Evolutionary conservation across 129 eudicot genomes (phyloP).

Genomic region (Apium graveolens): DNA sequence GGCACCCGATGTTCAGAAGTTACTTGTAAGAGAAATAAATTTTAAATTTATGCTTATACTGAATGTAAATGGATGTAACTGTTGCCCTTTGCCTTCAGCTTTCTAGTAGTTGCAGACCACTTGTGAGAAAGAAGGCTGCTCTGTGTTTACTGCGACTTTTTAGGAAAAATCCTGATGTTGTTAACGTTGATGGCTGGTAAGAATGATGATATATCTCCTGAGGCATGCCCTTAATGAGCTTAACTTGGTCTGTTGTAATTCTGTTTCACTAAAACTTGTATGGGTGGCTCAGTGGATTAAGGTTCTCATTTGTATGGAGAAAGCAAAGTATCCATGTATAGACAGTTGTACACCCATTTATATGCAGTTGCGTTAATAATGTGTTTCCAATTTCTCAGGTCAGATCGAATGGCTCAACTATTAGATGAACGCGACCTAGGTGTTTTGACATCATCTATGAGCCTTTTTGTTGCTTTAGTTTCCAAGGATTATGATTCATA

Average conservation of each 20-base stretch:
- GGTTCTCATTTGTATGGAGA: neutral
- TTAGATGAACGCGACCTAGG: slow-evolving; percentile 97
- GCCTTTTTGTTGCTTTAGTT: slow-evolving; percentile 95
- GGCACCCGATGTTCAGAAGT: slow-evolving; percentile 94
- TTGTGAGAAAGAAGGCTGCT: slow-evolving; percentile 99
- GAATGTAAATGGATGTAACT: slow-evolving; percentile 12
- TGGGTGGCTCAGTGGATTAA: neutral
- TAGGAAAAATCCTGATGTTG: slow-evolving; percentile 92
- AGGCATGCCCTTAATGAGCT: slow-evolving; percentile 3
- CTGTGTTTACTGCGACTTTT: slow-evolving; percentile 78
- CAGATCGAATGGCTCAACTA: slow-evolving; percentile 96
- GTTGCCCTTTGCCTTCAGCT: slow-evolving; percentile 46
- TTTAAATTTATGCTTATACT: neutral
- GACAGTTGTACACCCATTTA: neutral
- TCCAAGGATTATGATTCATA: slow-evolving; percentile 86
- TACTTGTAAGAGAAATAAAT: slow-evolving; percentile 64
- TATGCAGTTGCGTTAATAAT: slow-evolving; percentile 1
- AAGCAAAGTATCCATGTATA: neutral
- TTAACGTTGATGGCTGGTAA: slow-evolving; percentile 96
- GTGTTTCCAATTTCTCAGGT: slow-evolving; percentile 37
- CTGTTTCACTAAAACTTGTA: neutral
- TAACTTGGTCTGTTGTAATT: slow-evolving; percentile 8
- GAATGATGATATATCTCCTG: slow-evolving; percentile 8
- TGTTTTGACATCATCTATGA: slow-evolving; percentile 93
- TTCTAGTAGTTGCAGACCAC: slow-evolving; percentile 94